phyloP scores from a whole-genome alignment of 805 yeast genomes.

The Saturnispora sekii region DNA sequence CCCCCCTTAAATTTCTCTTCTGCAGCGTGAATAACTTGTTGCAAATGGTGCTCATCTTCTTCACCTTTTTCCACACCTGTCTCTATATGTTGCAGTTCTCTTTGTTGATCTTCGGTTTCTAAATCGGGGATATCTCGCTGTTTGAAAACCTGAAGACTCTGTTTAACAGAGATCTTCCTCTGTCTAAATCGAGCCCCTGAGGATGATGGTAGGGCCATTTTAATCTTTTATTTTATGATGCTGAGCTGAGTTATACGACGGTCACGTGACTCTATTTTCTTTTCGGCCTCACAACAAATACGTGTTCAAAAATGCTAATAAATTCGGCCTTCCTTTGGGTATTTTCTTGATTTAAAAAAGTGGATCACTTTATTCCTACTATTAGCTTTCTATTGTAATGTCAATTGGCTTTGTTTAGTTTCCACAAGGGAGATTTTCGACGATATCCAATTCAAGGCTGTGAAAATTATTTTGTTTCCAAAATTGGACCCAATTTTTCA shows the following conservation, averaged over 20 bases:
- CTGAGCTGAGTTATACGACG: constrained; percentile 1
- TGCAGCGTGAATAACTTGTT: constrained; percentile 78
- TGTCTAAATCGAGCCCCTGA: constrained; percentile 79
- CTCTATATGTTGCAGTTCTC: constrained; percentile 83
- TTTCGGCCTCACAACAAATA: background rate
- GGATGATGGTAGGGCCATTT: constrained; percentile 28
- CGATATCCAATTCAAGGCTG: background rate
- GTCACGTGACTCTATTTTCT: constrained; percentile 1
- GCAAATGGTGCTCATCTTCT: constrained; percentile 93
- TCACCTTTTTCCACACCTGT: constrained; percentile 98
- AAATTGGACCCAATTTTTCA: background rate
- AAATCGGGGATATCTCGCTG: constrained; percentile 74
- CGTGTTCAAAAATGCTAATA: background rate
- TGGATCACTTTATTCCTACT: no score
- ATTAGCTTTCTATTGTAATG: background rate
- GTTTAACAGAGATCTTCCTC: constrained; percentile 89
- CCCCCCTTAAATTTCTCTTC: constrained; percentile 52
- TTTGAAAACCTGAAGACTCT: constrained; percentile 64
- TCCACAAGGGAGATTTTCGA: background rate
- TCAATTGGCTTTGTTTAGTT: background rate
- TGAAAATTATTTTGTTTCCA: background rate
- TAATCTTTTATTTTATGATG: background rate
- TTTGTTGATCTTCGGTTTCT: constrained; percentile 69
- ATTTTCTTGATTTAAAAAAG: background rate
- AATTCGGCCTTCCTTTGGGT: background rate